phyloP scores from a whole-genome alignment of 768 basidiomycete genomes.

The Tricholoma furcatifolium region DNA sequence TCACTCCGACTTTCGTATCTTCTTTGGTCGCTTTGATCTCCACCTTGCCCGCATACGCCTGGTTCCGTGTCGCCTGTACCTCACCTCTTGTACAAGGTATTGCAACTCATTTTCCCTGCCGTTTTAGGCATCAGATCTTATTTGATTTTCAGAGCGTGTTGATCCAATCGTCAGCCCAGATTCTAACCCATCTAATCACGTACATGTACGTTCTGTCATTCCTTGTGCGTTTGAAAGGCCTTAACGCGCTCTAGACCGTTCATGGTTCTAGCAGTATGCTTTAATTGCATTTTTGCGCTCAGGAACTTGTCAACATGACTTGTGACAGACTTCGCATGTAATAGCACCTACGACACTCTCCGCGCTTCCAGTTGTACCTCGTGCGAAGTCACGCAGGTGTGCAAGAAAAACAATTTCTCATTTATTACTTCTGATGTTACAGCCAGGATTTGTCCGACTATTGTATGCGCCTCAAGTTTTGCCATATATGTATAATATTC shows the following conservation, averaged over 20 bases:
- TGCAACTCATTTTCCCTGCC: neutral
- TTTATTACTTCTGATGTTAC: neutral
- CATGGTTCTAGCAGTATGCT: slow-evolving; percentile 37
- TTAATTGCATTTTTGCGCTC: neutral
- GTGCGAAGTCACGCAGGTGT: slow-evolving; percentile 34
- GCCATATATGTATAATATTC: neutral
- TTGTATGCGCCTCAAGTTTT: slow-evolving; percentile 22
- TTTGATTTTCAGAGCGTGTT: slow-evolving; percentile 27
- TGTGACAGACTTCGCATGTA: slow-evolving; percentile 30
- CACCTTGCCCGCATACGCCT: slow-evolving; percentile 25
- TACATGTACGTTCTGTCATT: slow-evolving; percentile 32
- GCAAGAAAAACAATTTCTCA: neutral
- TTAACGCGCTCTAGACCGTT: slow-evolving; percentile 26
- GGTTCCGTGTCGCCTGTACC: slow-evolving; percentile 43
- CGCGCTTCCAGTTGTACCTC: slow-evolving; percentile 37
- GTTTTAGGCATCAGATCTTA: neutral
- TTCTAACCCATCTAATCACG: slow-evolving; percentile 34
- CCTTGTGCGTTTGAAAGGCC: neutral
- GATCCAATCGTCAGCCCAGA: slow-evolving; percentile 38
- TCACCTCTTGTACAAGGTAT: slow-evolving; percentile 37
- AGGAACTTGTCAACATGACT: neutral
- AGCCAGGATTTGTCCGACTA: slow-evolving; percentile 38
- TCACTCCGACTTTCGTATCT: slow-evolving; percentile 9
- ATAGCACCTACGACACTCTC: slow-evolving; percentile 32
- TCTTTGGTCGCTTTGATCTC: slow-evolving; percentile 16